phyloP scores from a whole-genome alignment of 805 yeast species.

The Lipomyces spencermartinsiae region DNA sequence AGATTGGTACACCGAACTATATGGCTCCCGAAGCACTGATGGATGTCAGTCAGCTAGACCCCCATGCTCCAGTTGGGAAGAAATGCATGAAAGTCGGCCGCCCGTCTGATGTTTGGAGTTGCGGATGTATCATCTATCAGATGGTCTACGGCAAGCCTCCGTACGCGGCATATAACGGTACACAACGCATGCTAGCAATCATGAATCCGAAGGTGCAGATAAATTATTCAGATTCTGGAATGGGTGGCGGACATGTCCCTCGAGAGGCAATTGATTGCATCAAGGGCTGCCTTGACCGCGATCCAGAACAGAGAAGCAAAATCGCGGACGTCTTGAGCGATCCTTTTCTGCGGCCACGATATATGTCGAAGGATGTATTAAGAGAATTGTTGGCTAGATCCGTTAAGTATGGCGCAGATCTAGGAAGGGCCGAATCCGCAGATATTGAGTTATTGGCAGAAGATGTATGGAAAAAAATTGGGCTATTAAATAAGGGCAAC shows the following conservation, averaged over 20 bases:
- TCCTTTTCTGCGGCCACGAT: conserved; percentile 75
- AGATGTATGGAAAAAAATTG: conserved; percentile 36
- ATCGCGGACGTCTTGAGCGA: conserved; percentile 64
- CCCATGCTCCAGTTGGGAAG: conserved; percentile 50
- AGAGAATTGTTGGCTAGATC: conserved; percentile 77
- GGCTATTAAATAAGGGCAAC: conserved; percentile 20
- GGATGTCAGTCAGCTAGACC: conserved; percentile 56
- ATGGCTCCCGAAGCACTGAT: conserved; percentile 97
- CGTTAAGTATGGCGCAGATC: conserved; percentile 69
- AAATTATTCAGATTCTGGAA: conserved; percentile 64
- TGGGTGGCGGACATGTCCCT: conserved; percentile 70
- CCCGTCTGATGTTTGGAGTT: conserved; percentile 97
- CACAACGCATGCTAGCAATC: conserved; percentile 80
- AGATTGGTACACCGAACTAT: conserved; percentile 94
- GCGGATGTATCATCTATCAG: conserved; percentile 94
- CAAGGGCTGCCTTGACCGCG: conserved; percentile 71
- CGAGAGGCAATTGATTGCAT: conserved; percentile 71
- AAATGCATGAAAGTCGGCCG: conserved; percentile 74
- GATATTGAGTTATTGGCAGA: conserved; percentile 31
- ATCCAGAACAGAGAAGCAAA: conserved; percentile 71
- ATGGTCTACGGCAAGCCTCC: conserved; percentile 96
- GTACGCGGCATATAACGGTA: conserved; percentile 76
- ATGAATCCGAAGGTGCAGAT: conserved; percentile 82
- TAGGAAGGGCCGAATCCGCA: conserved; percentile 24
- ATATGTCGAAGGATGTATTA: conserved; percentile 69